phyloP scores from a whole-genome alignment of 2,329 filamentous ascomycete species.

The Thelonectria discophora region DNA sequence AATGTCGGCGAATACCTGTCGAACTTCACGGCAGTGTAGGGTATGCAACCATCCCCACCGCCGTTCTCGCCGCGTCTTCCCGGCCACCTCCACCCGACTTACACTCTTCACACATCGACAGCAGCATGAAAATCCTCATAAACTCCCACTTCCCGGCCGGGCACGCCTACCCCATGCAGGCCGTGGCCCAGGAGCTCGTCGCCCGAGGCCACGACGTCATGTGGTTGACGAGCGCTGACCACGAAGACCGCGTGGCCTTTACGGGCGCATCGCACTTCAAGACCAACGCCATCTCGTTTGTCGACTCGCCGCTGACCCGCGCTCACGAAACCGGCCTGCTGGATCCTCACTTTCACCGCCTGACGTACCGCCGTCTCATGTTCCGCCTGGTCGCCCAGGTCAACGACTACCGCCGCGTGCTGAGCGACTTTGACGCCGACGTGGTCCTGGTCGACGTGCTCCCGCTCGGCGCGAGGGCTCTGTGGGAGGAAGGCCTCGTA shows the following conservation, averaged over 20 bases:
- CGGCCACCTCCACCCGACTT: not conserved
- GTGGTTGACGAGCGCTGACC: slow-evolving; percentile 49
- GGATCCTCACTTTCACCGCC: slow-evolving; percentile 37
- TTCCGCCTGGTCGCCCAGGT: slow-evolving; percentile 48
- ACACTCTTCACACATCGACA: not conserved
- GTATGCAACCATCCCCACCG: not conserved
- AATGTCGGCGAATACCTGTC: not conserved
- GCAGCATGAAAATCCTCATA: slow-evolving; percentile 49
- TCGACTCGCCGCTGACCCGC: slow-evolving; percentile 45
- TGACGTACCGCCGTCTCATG: slow-evolving; percentile 29
- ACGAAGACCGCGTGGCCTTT: slow-evolving; percentile 46
- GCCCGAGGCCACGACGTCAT: slow-evolving; percentile 49
- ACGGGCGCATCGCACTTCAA: slow-evolving; percentile 48
- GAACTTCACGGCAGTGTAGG: not conserved
- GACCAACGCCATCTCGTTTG: slow-evolving; percentile 43
- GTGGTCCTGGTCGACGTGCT: slow-evolving; percentile 51
- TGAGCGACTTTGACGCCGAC: slow-evolving; percentile 44
- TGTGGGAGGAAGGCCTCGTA: slow-evolving; percentile 48
- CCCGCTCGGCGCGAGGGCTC: slow-evolving; percentile 48
- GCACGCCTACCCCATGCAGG: slow-evolving; percentile 52
- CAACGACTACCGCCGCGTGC: slow-evolving; percentile 46
- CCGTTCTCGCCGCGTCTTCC: slow-evolving; percentile 1
- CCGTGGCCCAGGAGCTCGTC: slow-evolving; percentile 49
- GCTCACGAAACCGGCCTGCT: slow-evolving; percentile 45
- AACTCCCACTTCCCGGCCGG: slow-evolving; percentile 52